Evolutionary conservation across 1,284 basidiomycete genomes (phyloP).

Genomic region (Boletus sp.): DNA sequence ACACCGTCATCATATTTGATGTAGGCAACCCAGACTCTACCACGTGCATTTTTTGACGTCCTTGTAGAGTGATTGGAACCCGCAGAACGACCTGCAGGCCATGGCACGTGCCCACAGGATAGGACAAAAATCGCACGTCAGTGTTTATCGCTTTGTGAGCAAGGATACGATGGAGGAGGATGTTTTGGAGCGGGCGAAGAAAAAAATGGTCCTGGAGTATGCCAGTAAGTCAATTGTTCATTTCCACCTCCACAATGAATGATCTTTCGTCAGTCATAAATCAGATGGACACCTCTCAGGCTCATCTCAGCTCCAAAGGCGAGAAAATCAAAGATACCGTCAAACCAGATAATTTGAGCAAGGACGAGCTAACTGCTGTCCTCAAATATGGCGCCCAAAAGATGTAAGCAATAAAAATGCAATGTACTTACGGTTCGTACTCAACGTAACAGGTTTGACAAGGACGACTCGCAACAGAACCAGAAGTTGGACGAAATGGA

Average conservation of each 20-base stretch:
- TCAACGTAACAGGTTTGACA: conserved; percentile 75
- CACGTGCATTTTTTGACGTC: conserved; percentile 16
- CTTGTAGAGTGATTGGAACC: conserved; percentile 86
- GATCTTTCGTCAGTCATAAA: conserved; percentile 76
- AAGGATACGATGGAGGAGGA: conserved; percentile 99
- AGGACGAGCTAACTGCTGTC: conserved; percentile 97
- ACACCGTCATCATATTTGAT: conserved; percentile 99
- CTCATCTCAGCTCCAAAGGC: conserved; percentile 85
- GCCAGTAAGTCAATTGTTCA: conserved; percentile 68
- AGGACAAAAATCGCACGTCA: conserved; percentile 97
- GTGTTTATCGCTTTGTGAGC: conserved; percentile 96
- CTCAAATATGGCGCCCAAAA: conserved; percentile 98
- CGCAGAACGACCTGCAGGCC: conserved; percentile 97
- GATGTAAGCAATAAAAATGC: conserved; percentile 57
- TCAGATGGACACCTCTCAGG: conserved; percentile 99
- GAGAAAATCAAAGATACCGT: conserved; percentile 61
- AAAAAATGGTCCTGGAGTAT: conserved; percentile 99
- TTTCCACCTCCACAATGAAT: conserved; percentile 8
- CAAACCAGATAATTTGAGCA: conserved; percentile 88
- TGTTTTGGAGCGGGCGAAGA: conserved; percentile 94
- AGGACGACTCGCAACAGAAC: conserved; percentile 88
- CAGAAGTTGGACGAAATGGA: conserved; percentile 99
- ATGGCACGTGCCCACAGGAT: conserved; percentile 99
- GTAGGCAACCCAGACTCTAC: conserved; percentile 45
- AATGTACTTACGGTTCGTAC: conserved; percentile 13